Percentiles rank a stretch among this genome's conserved stretches.
Evolutionary conservation across 2,329 filamentous ascomycete genomes (phyloP).

Genomic region (Teratosphaeria zuluensis): DNA sequence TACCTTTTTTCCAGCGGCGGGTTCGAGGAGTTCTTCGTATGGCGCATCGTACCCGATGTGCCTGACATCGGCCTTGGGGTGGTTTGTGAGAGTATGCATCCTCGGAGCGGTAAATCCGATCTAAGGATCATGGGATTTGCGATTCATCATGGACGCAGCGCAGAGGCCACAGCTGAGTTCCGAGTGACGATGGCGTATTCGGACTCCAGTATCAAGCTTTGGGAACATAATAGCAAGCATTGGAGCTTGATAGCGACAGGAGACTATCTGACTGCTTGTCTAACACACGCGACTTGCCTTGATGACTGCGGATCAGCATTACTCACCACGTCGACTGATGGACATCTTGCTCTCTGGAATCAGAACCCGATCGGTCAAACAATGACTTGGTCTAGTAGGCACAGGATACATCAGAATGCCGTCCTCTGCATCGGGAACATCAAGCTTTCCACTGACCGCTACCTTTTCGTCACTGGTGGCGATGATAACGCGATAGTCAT

Average conservation of each 20-base stretch:
- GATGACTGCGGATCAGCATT: neutral
- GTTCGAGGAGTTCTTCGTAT: constrained; percentile 80
- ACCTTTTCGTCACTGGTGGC: constrained; percentile 63
- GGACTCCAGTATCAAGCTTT: constrained; percentile 64
- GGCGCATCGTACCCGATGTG: constrained; percentile 51
- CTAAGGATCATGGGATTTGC: constrained; percentile 77
- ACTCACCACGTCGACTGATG: constrained; percentile 57
- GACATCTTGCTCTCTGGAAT: constrained; percentile 45
- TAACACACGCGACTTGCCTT: constrained; percentile 46
- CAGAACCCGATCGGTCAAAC: no score
- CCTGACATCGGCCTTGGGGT: constrained; percentile 45
- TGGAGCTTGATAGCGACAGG: constrained; percentile 31
- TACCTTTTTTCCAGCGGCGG: constrained; percentile 81
- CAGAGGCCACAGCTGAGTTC: constrained; percentile 29
- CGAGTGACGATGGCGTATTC: constrained; percentile 67
- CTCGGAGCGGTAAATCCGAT: constrained; percentile 49
- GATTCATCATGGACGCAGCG: constrained; percentile 6
- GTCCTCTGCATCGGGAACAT: constrained; percentile 51
- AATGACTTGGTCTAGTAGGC: constrained; percentile 28
- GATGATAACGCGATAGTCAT: constrained; percentile 77
- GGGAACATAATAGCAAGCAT: constrained; percentile 10
- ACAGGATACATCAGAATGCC: constrained; percentile 65
- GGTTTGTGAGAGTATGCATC: constrained; percentile 42
- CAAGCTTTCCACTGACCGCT: constrained; percentile 21
- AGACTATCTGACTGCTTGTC: constrained; percentile 48